Base-by-base conservation (phyloP, 2,329 filamentous ascomycete genomes). In the Elsinoe batatas region DNA sequence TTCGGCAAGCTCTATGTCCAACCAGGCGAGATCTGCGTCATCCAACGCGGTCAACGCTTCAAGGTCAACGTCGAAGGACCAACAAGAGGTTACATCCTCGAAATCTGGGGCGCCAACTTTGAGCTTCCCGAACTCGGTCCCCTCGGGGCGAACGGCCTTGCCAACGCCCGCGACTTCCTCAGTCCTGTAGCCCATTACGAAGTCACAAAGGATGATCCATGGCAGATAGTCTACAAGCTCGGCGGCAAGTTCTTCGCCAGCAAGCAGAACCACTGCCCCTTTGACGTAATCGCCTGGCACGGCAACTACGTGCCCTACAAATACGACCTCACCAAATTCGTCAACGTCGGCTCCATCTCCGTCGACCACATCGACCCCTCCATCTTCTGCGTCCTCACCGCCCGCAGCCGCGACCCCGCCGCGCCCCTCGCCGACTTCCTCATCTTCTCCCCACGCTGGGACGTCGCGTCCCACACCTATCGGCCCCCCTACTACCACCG, bases 311-410 rank as follows among this genome's bases (percentile, higher is more conserved):
- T 70, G 10, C 74, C 57, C 30, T 57, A 51, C 53, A 58, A 80
- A 64, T 81, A 81, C 62, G 77, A 77, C 53, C 64, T 80, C 5
- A 78, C 75, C 6, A 78, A 77, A 57, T 72, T 71, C 58, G 68
- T 67, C 5, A 68, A 67, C 13, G 66, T 69, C 50, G 69, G 69
- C 58, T 65, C 64, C 58, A 71, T 68, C 43, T 69, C 67, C 3
- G 65, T 70, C 53, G 69, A 71, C 58, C 69, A 71, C 59, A 70
- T 67, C 18, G 69, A 71, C 53, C 69, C 69, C 2, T 69, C 66
- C 6, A 66, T 71, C 53, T 69, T 68, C 60, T 67, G 63, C 47
- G 68, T 71, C 22, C 63, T 71, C 2, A 71, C 69, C 3, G 68
- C 68, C 5, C 66, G 64, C 44, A 70, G 68, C 7, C 67, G 68